Conservation (phyloP, 371 early-diverging fungal species). For the Mortierella polycephala region DNA sequence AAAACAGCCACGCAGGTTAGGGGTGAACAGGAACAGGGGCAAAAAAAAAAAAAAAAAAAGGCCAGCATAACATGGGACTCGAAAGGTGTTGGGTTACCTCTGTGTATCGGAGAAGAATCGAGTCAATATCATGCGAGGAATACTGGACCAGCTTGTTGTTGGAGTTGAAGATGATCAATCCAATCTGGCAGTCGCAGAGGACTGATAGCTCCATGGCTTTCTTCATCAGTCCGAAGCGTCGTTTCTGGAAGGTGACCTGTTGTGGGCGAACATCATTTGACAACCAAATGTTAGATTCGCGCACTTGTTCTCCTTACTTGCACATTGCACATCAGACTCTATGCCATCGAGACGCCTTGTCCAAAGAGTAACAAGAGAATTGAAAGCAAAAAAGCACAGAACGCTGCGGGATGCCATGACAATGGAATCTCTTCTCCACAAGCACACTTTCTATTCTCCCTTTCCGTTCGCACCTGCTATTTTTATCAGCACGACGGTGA, state of each 20-base stretch:
- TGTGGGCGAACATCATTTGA: neutral
- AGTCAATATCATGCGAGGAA: constrained; percentile 91
- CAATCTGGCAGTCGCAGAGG: constrained; percentile 97
- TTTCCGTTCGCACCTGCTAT: constrained; percentile 15
- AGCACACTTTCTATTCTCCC: neutral
- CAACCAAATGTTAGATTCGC: too few species aligned
- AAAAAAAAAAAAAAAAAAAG: neutral
- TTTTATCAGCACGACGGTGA: constrained; percentile 21
- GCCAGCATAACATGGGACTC: neutral
- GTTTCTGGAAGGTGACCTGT: constrained; percentile 96
- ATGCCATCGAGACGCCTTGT: too few species aligned
- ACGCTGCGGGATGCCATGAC: too few species aligned
- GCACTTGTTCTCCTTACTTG: neutral
- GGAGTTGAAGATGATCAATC: constrained; percentile 91
- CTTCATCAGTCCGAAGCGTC: constrained; percentile 99
- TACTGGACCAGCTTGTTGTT: constrained; percentile 94
- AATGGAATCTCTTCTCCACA: too few species aligned
- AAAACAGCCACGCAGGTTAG: constrained; percentile 1
- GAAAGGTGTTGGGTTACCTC: constrained; percentile 63
- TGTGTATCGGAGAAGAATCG: constrained; percentile 91
- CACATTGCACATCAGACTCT: neutral
- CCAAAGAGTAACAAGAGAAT: neutral
- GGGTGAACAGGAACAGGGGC: neutral
- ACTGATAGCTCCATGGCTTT: constrained; percentile 98
- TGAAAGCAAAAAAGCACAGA: neutral